Base-by-base conservation (phyloP, 768 basidiomycete species). In the Russula emetica region DNA sequence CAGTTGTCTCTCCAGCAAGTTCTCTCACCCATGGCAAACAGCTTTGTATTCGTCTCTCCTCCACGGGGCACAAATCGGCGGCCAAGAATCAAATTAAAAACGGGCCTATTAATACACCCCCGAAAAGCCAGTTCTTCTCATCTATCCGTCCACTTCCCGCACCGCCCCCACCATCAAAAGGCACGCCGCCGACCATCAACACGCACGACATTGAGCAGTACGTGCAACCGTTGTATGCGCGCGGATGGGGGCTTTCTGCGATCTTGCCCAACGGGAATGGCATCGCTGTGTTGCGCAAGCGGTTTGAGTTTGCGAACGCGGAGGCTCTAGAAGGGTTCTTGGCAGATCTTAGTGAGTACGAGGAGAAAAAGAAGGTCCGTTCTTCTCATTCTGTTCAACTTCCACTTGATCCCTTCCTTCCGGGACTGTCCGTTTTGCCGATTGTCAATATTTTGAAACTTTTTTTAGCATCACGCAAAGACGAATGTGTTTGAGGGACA, bases 211-310 rank as follows among this genome's bases (percentile, higher is more conserved):
- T 61, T 50, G 34, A 61, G 50, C 5, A 36, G 42, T 65, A 61
- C 50, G 22, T 61, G 14, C 40, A 57, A 14, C 64, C 64, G 24
- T 42, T 65, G 59, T 65, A 65, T 8, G 50, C 4, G 55, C 59
- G 64, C 2, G 64, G 64, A 34, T 65, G 64, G 64, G 64, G 59
- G n/a, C 50, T 65, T 5, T 22, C 24, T 22, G 59, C 55, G 16
- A 61, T 65, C 28, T 42, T 65, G 24, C 59, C 64, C 49, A 57
- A 55, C 14, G 64, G 55, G 38, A 55, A 61, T 3, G 64, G 59
- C 55, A 60, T 65, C 47, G 54, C 55, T 4, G 64, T 61, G 32
- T 59, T 65, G 64, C 60, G 49, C 40, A 65, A 61, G 49, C 59
- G 50, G 32, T 65, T 65, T 24, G 55, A 61, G 2, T 57, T 65